Base-by-base conservation (phyloP, 768 basidiomycete genomes). In the Clitopilus hobsonii region DNA sequence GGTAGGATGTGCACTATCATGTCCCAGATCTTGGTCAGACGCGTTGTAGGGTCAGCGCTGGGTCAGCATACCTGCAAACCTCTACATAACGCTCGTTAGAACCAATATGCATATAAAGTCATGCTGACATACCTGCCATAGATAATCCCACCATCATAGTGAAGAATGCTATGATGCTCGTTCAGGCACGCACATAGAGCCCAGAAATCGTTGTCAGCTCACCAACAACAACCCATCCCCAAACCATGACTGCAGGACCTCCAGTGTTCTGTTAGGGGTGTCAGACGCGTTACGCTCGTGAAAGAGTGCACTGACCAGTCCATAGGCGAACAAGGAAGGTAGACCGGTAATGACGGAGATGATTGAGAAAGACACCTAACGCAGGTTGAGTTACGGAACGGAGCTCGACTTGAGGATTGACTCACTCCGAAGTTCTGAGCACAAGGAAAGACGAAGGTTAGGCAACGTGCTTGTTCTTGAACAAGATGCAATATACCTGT, bases 181-280 rank as follows among this genome's bases (percentile, higher is more conserved):
- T n/a, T 38, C 22, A 16, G 7, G 13, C 13, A 7, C 8, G 13
- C 14, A n/a, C 45, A 24, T 22, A 27, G 30, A n/a, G 18, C 36
- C 16, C 7, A 16, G 16, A 16, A 32, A 32, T 38, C 24, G 11
- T 26, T 18, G 16, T 23, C 28, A 25, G 26, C 83, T 56, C 59
- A 86, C 83, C 68, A 30, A 84, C 85, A 28, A 86, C 76, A 2
- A 86, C 64, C 81, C 82, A 89, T 16, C 85, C 85, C 85, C 85
- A 88, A 0, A 85, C 84, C 87, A 89, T 90, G 2, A 88, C 86
- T 0, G 75, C 87, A 0, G 87, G 86, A 6, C 88, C 88, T 38
- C 88, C 88, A 0, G 86, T 89, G 48, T 81, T 85, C 83, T 89
- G 23, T n/a, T 50, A 6, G 14, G 18, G 20, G 7, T 27, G 4